A percentile compares a stretch with the other conserved stretches of the same genome.
Conservation (phyloP, 1,284 basidiomycete genomes). For the Veloporphyrellus conicus region DNA sequence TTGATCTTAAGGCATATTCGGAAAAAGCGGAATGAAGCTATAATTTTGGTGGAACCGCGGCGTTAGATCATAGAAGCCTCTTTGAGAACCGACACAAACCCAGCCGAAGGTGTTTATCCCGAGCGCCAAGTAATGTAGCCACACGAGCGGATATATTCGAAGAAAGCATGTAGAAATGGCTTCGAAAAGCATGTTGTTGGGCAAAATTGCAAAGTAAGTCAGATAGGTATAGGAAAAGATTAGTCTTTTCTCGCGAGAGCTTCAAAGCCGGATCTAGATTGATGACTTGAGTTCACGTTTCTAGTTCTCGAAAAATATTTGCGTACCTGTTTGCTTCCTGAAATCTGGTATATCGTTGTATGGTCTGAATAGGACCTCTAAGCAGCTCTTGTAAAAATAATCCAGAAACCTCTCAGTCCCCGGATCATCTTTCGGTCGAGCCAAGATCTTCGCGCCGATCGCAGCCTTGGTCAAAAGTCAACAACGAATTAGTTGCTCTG, state of each 20-base stretch:
- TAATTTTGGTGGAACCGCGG: slow-evolving; percentile 6
- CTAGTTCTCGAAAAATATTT: background rate
- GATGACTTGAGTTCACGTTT: background rate
- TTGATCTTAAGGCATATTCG: slow-evolving; percentile 79
- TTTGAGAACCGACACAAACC: slow-evolving; percentile 47
- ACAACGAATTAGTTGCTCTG: background rate
- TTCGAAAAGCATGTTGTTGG: slow-evolving; percentile 83
- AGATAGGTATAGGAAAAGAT: slow-evolving; percentile 78
- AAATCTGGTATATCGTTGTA: slow-evolving; percentile 75
- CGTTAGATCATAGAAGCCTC: slow-evolving; percentile 10
- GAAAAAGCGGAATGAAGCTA: slow-evolving; percentile 90
- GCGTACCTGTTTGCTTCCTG: slow-evolving; percentile 57
- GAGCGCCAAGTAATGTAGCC: slow-evolving; percentile 73
- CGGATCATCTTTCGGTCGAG: slow-evolving; percentile 75
- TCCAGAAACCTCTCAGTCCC: slow-evolving; percentile 84
- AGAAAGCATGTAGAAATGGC: slow-evolving; percentile 86
- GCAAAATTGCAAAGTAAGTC: slow-evolving; percentile 90
- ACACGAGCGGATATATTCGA: slow-evolving; percentile 70
- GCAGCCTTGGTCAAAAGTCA: slow-evolving; percentile 19
- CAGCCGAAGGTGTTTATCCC: slow-evolving; percentile 88
- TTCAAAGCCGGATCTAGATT: slow-evolving; percentile 47
- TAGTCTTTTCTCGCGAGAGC: slow-evolving; percentile 67
- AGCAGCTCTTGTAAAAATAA: slow-evolving; percentile 85
- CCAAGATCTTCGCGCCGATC: slow-evolving; percentile 42
- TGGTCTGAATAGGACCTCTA: slow-evolving; percentile 74